Conservation (phyloP, 768 basidiomycete species). For the Pulveroboletus ravenelii region DNA sequence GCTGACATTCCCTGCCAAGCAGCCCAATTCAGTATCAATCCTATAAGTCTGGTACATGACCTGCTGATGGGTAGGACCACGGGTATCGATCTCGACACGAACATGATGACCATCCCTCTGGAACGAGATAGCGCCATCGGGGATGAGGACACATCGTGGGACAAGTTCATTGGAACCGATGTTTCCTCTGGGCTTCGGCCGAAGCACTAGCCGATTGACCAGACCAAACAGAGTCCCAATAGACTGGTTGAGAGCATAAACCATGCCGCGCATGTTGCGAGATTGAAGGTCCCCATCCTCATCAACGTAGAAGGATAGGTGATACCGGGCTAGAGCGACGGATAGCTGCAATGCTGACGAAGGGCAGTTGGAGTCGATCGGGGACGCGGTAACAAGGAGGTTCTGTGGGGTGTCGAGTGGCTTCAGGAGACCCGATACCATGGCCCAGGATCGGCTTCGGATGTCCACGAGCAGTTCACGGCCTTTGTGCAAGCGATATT, state of each 20-base stretch:
- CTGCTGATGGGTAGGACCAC: background rate
- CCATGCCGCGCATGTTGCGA: slow-evolving; percentile 35
- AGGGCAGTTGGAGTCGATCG: background rate
- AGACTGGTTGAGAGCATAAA: slow-evolving; percentile 37
- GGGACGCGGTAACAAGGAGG: slow-evolving; percentile 14
- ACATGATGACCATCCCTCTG: slow-evolving; percentile 7
- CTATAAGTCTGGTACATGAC: slow-evolving; percentile 25
- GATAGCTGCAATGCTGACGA: slow-evolving; percentile 10
- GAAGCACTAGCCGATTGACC: slow-evolving; percentile 36
- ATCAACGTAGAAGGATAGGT: slow-evolving; percentile 36
- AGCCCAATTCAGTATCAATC: slow-evolving; percentile 28
- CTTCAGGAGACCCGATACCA: slow-evolving; percentile 15
- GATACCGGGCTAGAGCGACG: slow-evolving; percentile 35
- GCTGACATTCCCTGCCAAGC: slow-evolving; percentile 21
- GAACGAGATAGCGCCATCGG: slow-evolving; percentile 25
- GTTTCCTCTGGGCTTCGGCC: slow-evolving; percentile 12
- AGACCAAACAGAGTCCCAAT: slow-evolving; percentile 42
- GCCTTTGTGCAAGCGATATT: slow-evolving; percentile 1
- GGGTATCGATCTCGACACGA: slow-evolving; percentile 1
- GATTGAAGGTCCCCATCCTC: slow-evolving; percentile 32
- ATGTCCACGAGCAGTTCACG: slow-evolving; percentile 18
- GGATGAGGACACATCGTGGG: slow-evolving; percentile 32
- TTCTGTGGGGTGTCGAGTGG: slow-evolving; percentile 10
- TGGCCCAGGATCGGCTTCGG: slow-evolving; percentile 20
- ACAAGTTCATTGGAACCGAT: background rate